Base-by-base conservation (phyloP, 441 rosid species). In the Biscutella laevigata region DNA sequence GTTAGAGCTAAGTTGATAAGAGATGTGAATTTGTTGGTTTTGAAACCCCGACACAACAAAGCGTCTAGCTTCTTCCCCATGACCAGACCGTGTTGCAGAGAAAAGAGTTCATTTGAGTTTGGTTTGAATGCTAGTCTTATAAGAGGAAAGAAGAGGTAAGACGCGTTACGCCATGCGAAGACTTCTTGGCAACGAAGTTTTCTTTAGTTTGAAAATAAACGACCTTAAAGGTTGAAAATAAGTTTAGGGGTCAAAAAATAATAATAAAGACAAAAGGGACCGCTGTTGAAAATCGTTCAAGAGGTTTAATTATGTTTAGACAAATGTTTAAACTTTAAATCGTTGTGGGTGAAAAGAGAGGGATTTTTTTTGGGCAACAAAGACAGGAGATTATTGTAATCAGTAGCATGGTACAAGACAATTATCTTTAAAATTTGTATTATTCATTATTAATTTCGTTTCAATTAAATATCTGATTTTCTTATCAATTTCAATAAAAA, bases 31-130 rank as follows among this genome's bases (percentile, higher is more conserved):
- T 85, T 91, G 57, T 64, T 48, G 14, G 65, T 56, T 73, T 72
- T 80, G 80, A 83, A 79, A 45, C 19, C 43, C 61, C 87, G 81
- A 61, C 95, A 79, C 9, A 91, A 69, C 25, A 91, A 40, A 40
- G 83, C 82, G 66, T 83, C 94, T 0, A 88, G 80, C 65, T 74
- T 90, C 75, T 74, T 85, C 41, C 98, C 96, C 98, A 91, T 64
- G 43, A 37, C 58, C 25, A n/a, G n/a, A n/a, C n/a, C n/a, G 33
- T 46, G 62, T 33, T 17, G 33, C 14, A 17, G 30, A n/a, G n/a
- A n/a, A n/a, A n/a, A n/a, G n/a, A n/a, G n/a, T n/a, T n/a, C n/a
- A n/a, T n/a, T n/a, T n/a, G n/a, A n/a, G n/a, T n/a, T n/a, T n/a
- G n/a, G n/a, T n/a, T n/a, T n/a, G n/a, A n/a, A n/a, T n/a, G n/a